Evolutionary conservation across 176 grass and related monocot genomes (phyloP).

Genomic region (Cenchrus fungigraminus): DNA sequence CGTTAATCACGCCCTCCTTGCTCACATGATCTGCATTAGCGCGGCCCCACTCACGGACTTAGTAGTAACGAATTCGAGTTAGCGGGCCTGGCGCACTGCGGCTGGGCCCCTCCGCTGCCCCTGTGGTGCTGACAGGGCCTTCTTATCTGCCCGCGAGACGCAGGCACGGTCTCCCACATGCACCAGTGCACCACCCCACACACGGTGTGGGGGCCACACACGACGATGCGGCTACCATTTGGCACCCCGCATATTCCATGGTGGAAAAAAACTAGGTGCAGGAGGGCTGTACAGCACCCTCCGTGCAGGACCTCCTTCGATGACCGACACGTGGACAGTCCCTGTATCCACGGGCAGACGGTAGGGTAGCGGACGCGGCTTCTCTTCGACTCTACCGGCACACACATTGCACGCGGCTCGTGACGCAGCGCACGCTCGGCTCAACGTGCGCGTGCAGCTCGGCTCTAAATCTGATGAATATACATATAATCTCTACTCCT

Average conservation of each 20-base stretch:
- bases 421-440: too few species aligned
- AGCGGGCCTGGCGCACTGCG: neutral
- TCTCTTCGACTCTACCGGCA: too few species aligned
- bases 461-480: too few species aligned
- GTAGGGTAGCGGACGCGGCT: too few species aligned
- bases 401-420: too few species aligned
- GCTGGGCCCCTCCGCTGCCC: neutral
- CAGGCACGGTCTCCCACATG: neutral
- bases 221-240: constrained; percentile 1
- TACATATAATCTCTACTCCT: too few species aligned
- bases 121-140: constrained; percentile 23
- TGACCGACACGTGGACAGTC: too few species aligned
- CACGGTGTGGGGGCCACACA: neutral
- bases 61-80: neutral
- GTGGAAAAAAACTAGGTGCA: too few species aligned
- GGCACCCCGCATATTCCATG: constrained; percentile 37
- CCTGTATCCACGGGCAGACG: too few species aligned
- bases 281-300: too few species aligned
- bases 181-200: neutral
- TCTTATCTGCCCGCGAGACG: constrained; percentile 15
- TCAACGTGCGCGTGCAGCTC: too few species aligned
- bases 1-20: neutral
- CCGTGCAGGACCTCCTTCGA: too few species aligned
- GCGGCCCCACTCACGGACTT: neutral
- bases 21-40: neutral